Evolutionary conservation across 1,284 basidiomycete species (phyloP), one percentile per base, ranked within the genome.

Genomic region (Athelia psychrophila): DNA sequence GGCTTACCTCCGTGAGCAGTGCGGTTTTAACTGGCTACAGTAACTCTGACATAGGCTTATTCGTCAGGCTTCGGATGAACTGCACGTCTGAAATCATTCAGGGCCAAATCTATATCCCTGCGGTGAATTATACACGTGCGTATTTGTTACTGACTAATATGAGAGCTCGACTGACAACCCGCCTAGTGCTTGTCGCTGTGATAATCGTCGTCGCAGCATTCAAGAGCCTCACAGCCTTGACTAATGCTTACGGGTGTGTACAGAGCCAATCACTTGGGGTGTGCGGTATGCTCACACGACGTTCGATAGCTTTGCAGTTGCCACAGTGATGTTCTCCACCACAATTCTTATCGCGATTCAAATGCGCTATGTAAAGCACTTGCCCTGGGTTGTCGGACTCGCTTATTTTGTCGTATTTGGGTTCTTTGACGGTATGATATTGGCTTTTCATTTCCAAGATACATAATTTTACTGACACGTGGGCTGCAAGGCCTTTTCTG

Each of bases 91-190:
- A 81, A 18, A 74, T 69, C 2, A 70, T 78, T 15, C 78, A 83
- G 59, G 84, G 84, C 1, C 84, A 87, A 60, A 74, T 88, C 6
- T 87, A 85, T 58, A 76, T 86, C 18, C 82, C 84, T 3, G 72
- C 74, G 1, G 70, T 78, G 42, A 88, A 87, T 59, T 86, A 78
- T 74, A 60, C 68, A 8, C 58, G 71, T 74, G 54, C 35, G 71
- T 30, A 35, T 20, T 18, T 18, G 18, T 20, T 10, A 36, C 5
- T 36, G 30, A 49, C 30, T 50, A 8, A 13, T n/a, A 3, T 36
- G 25, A 50, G 20, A 49, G n/a, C 27, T 30, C 2, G 19, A 46
- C 22, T 47, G 16, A 47, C 19, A 3, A 18, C 10, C 36, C 20
- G 40, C 44, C 53, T 55, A 52, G 68, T 86, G 15, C 77, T 83